A percentile compares a stretch with the other conserved stretches of the same genome.
These are phyloP conservation scores for Nitzschia inconspicua DNA, from an alignment of 108 stramenopile species.

Conservation along the genomic window DNA sequence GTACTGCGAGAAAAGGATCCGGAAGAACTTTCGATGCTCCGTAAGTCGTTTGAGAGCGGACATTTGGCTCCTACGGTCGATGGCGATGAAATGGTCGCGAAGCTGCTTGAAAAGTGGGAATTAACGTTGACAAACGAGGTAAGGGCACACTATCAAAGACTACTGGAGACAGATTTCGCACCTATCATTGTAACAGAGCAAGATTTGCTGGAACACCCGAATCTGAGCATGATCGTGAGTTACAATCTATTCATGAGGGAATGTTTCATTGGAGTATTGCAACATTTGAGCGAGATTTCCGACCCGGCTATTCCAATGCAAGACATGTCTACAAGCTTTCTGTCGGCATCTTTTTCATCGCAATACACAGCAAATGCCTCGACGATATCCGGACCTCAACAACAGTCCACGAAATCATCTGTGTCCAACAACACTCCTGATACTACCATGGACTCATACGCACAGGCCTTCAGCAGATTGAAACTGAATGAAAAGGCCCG, in stretches of 20 bases:
- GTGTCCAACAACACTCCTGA: no score
- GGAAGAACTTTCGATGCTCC: neutral
- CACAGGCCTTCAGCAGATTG: no score
- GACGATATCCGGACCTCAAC: no score
- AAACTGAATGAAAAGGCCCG: no score
- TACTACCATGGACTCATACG: no score
- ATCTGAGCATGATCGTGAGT: conserved; percentile 11
- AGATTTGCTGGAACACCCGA: conserved; percentile 6
- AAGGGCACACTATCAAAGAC: conserved; percentile 1
- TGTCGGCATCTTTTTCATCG: no score
- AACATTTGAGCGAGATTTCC: no score
- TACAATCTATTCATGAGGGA: conserved; percentile 15
- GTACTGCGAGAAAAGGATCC: conserved; percentile 11
- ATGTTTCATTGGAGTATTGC: neutral
- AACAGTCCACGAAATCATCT: no score
- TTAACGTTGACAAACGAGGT: conserved; percentile 3
- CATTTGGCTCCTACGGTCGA: neutral
- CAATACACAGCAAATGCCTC: no score
- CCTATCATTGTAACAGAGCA: neutral
- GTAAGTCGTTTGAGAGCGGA: neutral
- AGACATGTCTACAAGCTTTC: no score
- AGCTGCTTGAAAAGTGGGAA: conserved; percentile 13
- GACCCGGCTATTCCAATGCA: no score
- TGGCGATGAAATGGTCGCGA: neutral
- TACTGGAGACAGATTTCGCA: conserved; percentile 5